Base-by-base conservation (phyloP, 2,329 filamentous ascomycete genomes). In the Penicillium olsonii region DNA sequence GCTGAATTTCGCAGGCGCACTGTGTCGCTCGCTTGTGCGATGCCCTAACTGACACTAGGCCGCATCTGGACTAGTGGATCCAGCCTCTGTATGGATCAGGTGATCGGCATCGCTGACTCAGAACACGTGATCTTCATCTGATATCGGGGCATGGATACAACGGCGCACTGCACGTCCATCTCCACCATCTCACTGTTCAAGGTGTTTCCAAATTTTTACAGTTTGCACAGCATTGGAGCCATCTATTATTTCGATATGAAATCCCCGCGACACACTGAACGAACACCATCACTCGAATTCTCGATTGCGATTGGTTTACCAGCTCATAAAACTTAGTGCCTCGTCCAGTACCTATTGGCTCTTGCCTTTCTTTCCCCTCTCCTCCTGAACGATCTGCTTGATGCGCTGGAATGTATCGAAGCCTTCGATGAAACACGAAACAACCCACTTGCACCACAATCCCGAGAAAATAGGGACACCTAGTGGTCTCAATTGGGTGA, bases 401-500 rank as follows among this genome's bases (percentile, higher is more conserved):
- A 79, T 76, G 45, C 80, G 75, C 62, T 65, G 59, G 54, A 76
- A 77, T 4, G 74, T 65, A 19, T 76, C 76, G 37, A 74, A 60
- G 0, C 83, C 83, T 57, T 84, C 82, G 10, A 84, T 66, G 38
- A 81, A 75, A 45, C 69, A 74, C 38, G 73, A 76, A 2, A 64
- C 64, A n/a, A 77, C 61, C 82, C 82, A 85, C 24, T 63, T 60
- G 73, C 77, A 81, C 76, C 78, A 85, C 14, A 79, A 45, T 5
- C 57, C 54, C 41, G 76, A 77, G 18, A 75, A 66, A 33, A 74
- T 53, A 20, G 74, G 75, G 42, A 84, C 74, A n/a, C 75, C 76
- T 67, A 84, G 75, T 53, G 67, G 78, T 46, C 65, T 67, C 65
- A 85, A 63, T 54, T 75, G 75, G 45, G 61, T 69, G 11, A 67